Evolutionary conservation across 2,329 filamentous ascomycete genomes (phyloP), one percentile per base, ranked within the genome.

Genomic region (Arachnomyces sp.): DNA sequence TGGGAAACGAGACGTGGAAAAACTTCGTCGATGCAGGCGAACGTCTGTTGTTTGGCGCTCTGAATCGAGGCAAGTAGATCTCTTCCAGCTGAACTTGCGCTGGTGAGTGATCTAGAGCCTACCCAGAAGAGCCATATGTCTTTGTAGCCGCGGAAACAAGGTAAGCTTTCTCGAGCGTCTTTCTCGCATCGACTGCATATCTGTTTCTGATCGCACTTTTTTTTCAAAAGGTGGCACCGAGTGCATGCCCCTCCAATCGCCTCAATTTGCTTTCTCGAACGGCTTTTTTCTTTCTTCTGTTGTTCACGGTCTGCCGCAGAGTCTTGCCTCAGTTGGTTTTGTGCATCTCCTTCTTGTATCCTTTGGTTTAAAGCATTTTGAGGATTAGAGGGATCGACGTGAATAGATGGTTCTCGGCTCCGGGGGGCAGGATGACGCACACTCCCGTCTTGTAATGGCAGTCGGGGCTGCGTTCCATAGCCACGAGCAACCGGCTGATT

Each of bases 161-260:
- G 33, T 14, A 39, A 39, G 2, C 18, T n/a, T 11, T 41, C 42
- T 11, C n/a, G n/a, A n/a, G n/a, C n/a, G n/a, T n/a, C n/a, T n/a
- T 32, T 31, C 12, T n/a, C 25, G 40, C 57, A 59, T 2, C 34
- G 28, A 6, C 33, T 14, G 17, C 58, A 60, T 9, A 50, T 45
- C 14, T 38, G 37, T 6, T 34, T 30, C 5, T 43, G 31, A 9
- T 43, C 48, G 34, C 58, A 60, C 20, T 39, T 43, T 28, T 58
- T 58, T 44, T 53, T 58, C 7, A 43, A 52, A n/a, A 48, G 46
- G 37, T 46, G 47, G 35, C 58, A 60, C 36, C 47, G 50, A n/a
- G 51, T 16, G 39, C 58, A 60, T 12, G 55, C 46, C 16, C 57
- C 57, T 2, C 57, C 57, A 16, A 38, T 40, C 16, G 42, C 39